These are phyloP conservation scores for Scenedesmus sp. DNA, from an alignment of 163 green algal genomes.

Conservation along the genomic window DNA sequence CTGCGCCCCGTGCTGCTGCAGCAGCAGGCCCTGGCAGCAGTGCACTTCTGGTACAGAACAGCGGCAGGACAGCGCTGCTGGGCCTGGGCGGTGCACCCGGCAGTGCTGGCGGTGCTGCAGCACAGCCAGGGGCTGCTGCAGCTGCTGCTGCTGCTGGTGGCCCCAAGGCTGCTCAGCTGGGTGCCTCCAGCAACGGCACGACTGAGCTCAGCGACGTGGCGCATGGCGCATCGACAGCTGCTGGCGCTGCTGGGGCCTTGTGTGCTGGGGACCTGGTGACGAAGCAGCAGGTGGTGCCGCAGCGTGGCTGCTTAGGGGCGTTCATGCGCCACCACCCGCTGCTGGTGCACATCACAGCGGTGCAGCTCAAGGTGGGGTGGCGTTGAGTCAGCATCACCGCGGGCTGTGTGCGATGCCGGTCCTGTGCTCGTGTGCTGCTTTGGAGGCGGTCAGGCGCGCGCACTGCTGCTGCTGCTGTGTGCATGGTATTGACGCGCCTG, in stretches of 20 bases:
- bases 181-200: not conserved
- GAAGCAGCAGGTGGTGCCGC: not conserved
- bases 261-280: not conserved
- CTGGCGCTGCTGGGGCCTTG: not conserved
- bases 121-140: not conserved
- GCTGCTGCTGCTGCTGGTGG: not conserved
- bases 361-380: not conserved
- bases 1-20: not conserved
- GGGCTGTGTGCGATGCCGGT: too few species aligned
- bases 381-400: not conserved
- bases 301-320: not conserved
- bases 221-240: not conserved
- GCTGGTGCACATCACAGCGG: slow-evolving; percentile 24
- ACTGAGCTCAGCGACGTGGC: not conserved
- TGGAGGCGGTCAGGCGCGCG: too few species aligned
- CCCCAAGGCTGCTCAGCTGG: not conserved
- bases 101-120: not conserved
- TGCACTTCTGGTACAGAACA: not conserved
- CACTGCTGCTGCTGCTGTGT: too few species aligned
- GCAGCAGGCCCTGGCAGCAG: not conserved
- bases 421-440: not conserved
- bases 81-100: not conserved
- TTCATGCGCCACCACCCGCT: slow-evolving; percentile 35
- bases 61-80: slow-evolving; percentile 13
- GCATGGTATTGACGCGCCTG: too few species aligned